These are phyloP conservation scores for Orychophragmus violaceus DNA, from an alignment of 345 rosid species.

Conservation along the genomic window DNA sequence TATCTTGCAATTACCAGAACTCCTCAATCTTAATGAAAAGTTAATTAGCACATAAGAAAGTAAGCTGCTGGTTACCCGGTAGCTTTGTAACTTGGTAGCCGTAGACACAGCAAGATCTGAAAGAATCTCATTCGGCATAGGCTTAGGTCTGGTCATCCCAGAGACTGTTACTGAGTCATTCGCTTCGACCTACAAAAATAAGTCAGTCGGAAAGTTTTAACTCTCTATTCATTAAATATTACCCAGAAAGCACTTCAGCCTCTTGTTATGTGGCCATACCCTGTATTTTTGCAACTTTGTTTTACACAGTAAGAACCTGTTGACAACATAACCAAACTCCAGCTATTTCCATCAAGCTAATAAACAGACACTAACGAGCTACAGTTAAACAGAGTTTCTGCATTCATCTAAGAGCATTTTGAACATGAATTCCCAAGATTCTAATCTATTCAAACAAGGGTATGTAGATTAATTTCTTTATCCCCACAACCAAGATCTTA, in stretches of 20 bases:
- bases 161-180: constrained; percentile 86
- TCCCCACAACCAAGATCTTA: too few species aligned
- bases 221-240: not conserved
- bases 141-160: constrained; percentile 79
- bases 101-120: constrained; percentile 83
- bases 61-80: constrained; percentile 45
- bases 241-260: too few species aligned
- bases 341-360: not conserved
- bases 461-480: too few species aligned
- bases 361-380: not conserved
- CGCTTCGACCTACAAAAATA: constrained; percentile 59
- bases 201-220: not conserved
- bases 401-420: not conserved
- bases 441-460: too few species aligned
- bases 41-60: not conserved
- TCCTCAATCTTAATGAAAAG: not conserved
- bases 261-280: too few species aligned
- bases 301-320: not conserved
- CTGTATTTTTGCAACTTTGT: not conserved
- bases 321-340: not conserved
- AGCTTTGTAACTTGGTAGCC: constrained; percentile 87
- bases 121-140: constrained; percentile 55
- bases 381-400: not conserved
- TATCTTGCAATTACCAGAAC: not conserved
- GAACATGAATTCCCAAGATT: not conserved